These are phyloP conservation scores for Tinospora cordifolia DNA, from an alignment of 164 flowering plant species.

Conservation along the genomic window DNA sequence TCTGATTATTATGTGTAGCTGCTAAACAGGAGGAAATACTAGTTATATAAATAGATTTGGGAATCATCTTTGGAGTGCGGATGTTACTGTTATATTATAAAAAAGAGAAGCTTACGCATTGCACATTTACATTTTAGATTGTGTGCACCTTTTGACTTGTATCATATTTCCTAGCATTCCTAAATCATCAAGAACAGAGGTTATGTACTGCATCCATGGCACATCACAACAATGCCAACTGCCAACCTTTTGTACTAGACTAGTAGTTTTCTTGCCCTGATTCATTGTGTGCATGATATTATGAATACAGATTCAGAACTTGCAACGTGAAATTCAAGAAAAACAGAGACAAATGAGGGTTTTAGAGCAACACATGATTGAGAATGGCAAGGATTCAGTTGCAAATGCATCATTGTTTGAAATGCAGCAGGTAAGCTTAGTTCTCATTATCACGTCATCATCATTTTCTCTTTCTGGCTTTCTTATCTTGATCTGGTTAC, in stretches of 20 bases:
- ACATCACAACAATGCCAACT: neutral
- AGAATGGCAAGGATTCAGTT: conserved; percentile 75
- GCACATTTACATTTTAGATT: too few species aligned
- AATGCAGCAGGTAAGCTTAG: conserved; percentile 81
- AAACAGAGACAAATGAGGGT: conserved; percentile 71
- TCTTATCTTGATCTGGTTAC: neutral
- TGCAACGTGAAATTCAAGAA: conserved; percentile 82
- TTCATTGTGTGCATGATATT: neutral
- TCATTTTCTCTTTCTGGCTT: neutral
- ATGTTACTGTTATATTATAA: too few species aligned
- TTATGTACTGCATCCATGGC: neutral
- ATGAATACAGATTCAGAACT: conserved; percentile 56
- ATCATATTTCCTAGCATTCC: too few species aligned
- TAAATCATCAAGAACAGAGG: neutral
- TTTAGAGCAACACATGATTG: conserved; percentile 71
- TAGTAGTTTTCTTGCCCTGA: neutral
- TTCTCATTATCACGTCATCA: neutral
- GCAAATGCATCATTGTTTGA: conserved; percentile 77
- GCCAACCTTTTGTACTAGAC: neutral
- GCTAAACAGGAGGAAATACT: too few species aligned
- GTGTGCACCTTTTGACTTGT: too few species aligned
- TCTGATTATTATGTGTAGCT: too few species aligned
- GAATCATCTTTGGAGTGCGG: too few species aligned
- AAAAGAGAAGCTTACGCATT: too few species aligned
- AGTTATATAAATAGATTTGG: too few species aligned